Evolutionary conservation across 495 filamentous ascomycete genomes (phyloP), one percentile per base, ranked within the genome.

Genomic region (Aspergillus panamensis): DNA sequence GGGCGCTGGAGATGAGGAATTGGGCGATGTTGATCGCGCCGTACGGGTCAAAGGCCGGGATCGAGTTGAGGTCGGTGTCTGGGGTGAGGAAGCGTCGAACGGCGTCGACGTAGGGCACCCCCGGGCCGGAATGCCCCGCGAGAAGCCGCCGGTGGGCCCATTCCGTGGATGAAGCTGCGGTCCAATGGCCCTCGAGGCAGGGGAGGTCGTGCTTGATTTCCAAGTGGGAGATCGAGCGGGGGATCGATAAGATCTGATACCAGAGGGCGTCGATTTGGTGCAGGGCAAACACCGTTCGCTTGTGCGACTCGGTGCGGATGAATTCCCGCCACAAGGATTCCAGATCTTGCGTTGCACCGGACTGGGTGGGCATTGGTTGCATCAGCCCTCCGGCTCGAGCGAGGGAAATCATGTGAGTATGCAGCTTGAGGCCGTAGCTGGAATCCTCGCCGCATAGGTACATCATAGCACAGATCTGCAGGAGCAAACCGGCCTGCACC

Each of bases 141-240:
- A 67, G 52, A 0, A 74, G 66, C 17, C 65, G 69, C 21, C 61
- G 44, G 55, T 73, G 69, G 16, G 71, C 71, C 71, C 71, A 74
- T 51, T 69, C 63, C 2, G 66, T 61, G 35, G 69, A 50, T 3
- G 69, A 68, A 8, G 58, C 51, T 10, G 71, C 65, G 8, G 44
- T 58, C 71, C 71, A 74, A 9, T 62, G 57, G 12, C 59, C 62
- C 44, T 67, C 64, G 1, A 63, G 64, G 40, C 66, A 73, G n/a
- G 71, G 71, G 6, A 74, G 53, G 17, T 72, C 66, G 57, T 74
- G 70, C 31, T 74, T 74, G 50, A 74, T 63, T 59, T 74, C 71
- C 1, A 74, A 61, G 44, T 72, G 68, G 3, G 71, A 74, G 51
- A 74, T 65, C 4, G 55, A 67, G 29, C 69, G 64, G 6, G 70